phyloP scores from a whole-genome alignment of 2,329 filamentous ascomycete species.

The Aspergillus quadrilineatus region DNA sequence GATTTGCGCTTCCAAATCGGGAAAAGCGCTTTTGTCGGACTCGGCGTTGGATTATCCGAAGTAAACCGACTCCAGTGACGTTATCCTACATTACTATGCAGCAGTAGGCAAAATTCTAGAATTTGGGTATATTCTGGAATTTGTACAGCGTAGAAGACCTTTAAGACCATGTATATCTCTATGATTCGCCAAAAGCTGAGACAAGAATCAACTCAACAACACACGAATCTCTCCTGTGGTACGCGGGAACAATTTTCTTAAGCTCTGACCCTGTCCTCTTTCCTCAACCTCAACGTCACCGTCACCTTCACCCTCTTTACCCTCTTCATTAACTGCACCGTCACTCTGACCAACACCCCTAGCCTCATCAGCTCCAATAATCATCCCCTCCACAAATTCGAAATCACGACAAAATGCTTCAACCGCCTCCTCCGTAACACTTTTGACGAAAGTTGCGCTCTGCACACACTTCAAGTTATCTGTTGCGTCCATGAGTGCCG shows the following conservation, averaged over 20 bases:
- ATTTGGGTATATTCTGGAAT: too few species aligned
- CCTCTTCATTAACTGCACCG: conserved; percentile 28
- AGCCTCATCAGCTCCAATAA: conserved; percentile 59
- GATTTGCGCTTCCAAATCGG: conserved; percentile 22
- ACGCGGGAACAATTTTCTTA: conserved; percentile 62
- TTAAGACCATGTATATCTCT: too few species aligned
- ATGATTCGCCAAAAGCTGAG: not conserved
- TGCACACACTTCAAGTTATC: conserved; percentile 74
- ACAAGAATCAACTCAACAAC: conserved; percentile 52
- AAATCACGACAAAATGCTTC: conserved; percentile 84
- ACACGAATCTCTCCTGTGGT: conserved; percentile 65
- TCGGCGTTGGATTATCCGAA: conserved; percentile 11
- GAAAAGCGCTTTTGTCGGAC: conserved; percentile 17
- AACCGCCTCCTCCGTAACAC: conserved; percentile 79
- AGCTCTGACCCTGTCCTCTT: conserved; percentile 33
- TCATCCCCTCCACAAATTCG: conserved; percentile 63
- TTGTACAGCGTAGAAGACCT: too few species aligned
- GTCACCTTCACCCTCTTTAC: conserved; percentile 28
- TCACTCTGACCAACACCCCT: conserved; percentile 32
- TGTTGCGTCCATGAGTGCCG: conserved; percentile 86
- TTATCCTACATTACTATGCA: not conserved
- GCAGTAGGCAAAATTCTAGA: not conserved
- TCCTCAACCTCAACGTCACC: conserved; percentile 34
- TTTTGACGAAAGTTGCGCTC: conserved; percentile 68
- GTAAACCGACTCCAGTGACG: not conserved